phyloP scores from a whole-genome alignment of 768 basidiomycete genomes.

The Leccinum longicurvipes region DNA sequence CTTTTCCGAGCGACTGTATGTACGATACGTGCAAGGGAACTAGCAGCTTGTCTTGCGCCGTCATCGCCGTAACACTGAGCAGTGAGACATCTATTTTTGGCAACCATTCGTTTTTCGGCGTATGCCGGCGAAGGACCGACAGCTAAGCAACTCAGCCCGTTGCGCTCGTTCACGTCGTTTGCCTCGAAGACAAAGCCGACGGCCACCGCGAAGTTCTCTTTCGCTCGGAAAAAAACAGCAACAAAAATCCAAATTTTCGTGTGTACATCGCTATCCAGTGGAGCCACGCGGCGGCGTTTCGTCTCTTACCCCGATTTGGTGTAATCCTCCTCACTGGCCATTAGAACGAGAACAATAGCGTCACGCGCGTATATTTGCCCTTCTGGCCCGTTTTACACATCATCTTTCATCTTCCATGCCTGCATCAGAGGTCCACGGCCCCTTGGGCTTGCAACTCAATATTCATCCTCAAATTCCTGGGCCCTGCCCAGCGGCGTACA shows the following conservation, averaged over 20 bases:
- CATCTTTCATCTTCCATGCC: conserved; percentile 13
- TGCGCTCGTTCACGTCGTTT: too few species aligned
- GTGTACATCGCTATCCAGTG: background rate
- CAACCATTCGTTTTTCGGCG: conserved; percentile 14
- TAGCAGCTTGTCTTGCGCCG: conserved; percentile 30
- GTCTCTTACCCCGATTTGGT: conserved; percentile 22
- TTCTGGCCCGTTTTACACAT: background rate
- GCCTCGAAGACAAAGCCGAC: conserved; percentile 7
- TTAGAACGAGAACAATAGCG: conserved; percentile 18
- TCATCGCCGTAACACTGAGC: conserved; percentile 9
- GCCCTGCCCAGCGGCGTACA: conserved; percentile 7
- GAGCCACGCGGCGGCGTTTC: conserved; percentile 3
- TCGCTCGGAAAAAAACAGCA: background rate
- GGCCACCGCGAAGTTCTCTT: background rate
- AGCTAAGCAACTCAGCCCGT: conserved; percentile 10
- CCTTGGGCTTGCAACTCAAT: conserved; percentile 19
- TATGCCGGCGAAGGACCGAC: conserved; percentile 16
- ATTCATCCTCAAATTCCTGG: conserved; percentile 13
- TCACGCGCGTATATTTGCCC: background rate
- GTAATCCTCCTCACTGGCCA: background rate
- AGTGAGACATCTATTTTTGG: conserved; percentile 1
- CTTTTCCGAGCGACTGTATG: conserved; percentile 72
- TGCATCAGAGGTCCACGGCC: conserved; percentile 21
- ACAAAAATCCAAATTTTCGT: background rate
- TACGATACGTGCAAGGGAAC: conserved; percentile 67